phyloP scores from a whole-genome alignment of 805 yeast genomes.

The Jamesozyma rosinii region DNA sequence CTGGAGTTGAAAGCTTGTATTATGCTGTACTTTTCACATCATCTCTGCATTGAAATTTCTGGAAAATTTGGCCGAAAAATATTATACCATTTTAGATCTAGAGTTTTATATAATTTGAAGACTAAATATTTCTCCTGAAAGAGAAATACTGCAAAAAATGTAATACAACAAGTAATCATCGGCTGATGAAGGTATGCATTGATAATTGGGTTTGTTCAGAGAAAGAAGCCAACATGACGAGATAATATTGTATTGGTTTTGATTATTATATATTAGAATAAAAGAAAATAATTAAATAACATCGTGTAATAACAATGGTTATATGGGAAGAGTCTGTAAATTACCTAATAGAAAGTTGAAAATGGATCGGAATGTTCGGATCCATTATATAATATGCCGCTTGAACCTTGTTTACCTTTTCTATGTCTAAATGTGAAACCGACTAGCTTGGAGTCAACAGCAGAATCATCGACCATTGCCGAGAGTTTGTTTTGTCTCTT shows the following conservation, averaged over 20 bases:
- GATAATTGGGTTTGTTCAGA: no score
- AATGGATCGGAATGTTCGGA: slow-evolving; percentile 32
- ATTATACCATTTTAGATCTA: no score
- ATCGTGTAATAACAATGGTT: not conserved
- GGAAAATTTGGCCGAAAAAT: no score
- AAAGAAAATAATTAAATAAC: not conserved
- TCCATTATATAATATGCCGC: slow-evolving; percentile 30
- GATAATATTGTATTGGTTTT: not conserved
- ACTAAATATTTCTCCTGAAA: no score
- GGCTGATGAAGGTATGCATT: no score
- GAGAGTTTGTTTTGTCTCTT: slow-evolving; percentile 83
- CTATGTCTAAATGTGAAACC: slow-evolving; percentile 94
- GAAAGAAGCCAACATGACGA: no score
- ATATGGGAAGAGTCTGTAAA: not conserved
- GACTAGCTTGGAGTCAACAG: slow-evolving; percentile 65
- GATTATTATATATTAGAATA: not conserved
- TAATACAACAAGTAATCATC: no score
- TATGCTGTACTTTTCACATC: no score
- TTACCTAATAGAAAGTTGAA: slow-evolving; percentile 29
- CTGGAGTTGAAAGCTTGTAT: no score
- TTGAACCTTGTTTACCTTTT: slow-evolving; percentile 33
- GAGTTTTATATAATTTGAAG: no score
- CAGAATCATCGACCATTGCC: slow-evolving; percentile 47
- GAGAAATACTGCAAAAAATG: no score
- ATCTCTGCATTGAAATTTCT: no score